Conservation (phyloP, 768 basidiomycete genomes). For the Sutorius australiensis region DNA sequence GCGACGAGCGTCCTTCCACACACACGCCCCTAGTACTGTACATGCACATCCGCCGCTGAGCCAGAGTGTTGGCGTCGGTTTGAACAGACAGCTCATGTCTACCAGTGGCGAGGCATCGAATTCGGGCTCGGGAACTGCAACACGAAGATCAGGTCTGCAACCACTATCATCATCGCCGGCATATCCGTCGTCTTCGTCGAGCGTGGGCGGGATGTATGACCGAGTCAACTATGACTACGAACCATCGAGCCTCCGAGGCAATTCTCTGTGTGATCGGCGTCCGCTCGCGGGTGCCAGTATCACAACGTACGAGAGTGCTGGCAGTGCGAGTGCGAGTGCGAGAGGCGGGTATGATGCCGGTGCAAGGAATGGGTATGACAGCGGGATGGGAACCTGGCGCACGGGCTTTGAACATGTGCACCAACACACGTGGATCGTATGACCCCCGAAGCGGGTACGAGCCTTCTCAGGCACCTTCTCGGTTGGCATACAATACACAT, state of each 20-base stretch:
- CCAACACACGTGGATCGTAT: constrained; percentile 30
- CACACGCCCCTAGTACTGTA: constrained; percentile 3
- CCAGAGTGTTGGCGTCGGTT: constrained; percentile 4
- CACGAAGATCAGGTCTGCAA: constrained; percentile 15
- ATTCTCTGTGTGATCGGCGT: constrained; percentile 21
- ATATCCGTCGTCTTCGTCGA: constrained; percentile 18
- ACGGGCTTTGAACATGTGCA: constrained; percentile 23
- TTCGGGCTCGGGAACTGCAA: constrained; percentile 5
- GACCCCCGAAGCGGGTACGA: constrained; percentile 27
- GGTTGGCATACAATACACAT: constrained; percentile 17
- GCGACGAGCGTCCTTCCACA: constrained; percentile 9
- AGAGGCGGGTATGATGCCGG: constrained; percentile 22
- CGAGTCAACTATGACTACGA: constrained; percentile 24
- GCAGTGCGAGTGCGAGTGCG: constrained; percentile 9
- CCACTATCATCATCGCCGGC: constrained; percentile 9
- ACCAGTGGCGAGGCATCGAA: constrained; percentile 11
- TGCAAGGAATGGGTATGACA: constrained; percentile 22
- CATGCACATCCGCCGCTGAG: constrained; percentile 15
- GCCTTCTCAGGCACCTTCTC: constrained; percentile 20
- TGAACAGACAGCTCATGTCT: constrained; percentile 21
- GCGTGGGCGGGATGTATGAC: constrained; percentile 18
- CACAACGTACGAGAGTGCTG: constrained; percentile 16
- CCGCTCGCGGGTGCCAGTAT: constrained; percentile 4
- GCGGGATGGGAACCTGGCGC: constrained; percentile 11
- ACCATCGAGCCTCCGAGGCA: constrained; percentile 9